A percentile compares a stretch with the other conserved stretches of the same genome.
Evolutionary conservation across 2,329 filamentous ascomycete genomes (phyloP).

Genomic region (Aureobasidium sp.): DNA sequence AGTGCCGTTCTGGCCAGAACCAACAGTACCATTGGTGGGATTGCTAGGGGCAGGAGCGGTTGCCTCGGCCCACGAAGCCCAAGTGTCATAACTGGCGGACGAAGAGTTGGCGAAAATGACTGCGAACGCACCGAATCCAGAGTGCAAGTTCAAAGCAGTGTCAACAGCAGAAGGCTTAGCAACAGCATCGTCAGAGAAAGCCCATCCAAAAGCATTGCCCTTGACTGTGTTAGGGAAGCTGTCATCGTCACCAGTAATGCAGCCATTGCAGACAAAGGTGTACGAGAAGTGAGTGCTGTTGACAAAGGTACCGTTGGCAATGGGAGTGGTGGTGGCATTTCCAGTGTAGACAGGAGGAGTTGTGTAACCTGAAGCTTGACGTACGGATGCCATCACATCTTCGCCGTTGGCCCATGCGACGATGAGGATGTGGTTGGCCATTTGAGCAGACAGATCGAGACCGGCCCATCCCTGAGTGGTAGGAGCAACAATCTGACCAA

Average conservation of each 20-base stretch:
- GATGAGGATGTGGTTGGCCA: slow-evolving; percentile 42
- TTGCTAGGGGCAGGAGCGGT: not conserved
- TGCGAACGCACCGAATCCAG: slow-evolving; percentile 10
- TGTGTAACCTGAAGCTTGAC: slow-evolving; percentile 38
- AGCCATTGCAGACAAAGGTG: slow-evolving; percentile 43
- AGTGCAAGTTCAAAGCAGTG: slow-evolving; percentile 10
- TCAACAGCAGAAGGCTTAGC: not conserved
- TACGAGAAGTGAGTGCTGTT: slow-evolving; percentile 46
- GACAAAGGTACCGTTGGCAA: slow-evolving; percentile 44
- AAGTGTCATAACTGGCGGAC: slow-evolving; percentile 6
- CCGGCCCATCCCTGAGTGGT: slow-evolving; percentile 41
- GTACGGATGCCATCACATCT: slow-evolving; percentile 36
- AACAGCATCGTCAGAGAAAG: slow-evolving; percentile 5
- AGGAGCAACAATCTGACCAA: slow-evolving; percentile 45
- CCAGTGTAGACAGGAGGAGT: slow-evolving; percentile 40
- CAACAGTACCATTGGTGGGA: not conserved
- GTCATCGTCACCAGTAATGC: slow-evolving; percentile 18
- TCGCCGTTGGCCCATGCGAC: slow-evolving; percentile 43
- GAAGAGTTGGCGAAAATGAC: slow-evolving; percentile 8
- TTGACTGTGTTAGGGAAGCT: slow-evolving; percentile 10
- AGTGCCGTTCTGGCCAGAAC: not conserved
- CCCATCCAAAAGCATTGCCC: slow-evolving; percentile 15
- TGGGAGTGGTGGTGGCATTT: slow-evolving; percentile 35
- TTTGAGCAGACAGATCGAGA: slow-evolving; percentile 38
- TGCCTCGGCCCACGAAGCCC: slow-evolving; percentile 9